Conservation (phyloP, 192 early-diverging fungal genomes). For the Chytriomyces sp. region DNA sequence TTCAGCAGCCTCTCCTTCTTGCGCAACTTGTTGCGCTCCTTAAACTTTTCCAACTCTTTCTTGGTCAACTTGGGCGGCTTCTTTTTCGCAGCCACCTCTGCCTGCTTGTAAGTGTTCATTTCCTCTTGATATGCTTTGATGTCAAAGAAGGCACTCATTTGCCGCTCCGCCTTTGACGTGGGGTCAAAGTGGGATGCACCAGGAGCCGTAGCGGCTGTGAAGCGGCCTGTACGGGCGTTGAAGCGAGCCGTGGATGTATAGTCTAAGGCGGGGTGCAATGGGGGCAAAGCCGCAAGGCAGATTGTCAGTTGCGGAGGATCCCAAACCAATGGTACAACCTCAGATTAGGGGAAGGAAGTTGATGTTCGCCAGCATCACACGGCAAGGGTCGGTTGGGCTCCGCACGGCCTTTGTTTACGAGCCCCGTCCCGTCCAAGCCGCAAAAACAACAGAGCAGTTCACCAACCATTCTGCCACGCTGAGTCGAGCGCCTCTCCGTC, state of each 20-base stretch:
- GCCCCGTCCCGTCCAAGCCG: background rate
- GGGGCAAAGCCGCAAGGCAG: background rate
- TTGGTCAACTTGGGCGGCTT: slow-evolving; percentile 20
- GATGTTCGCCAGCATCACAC: background rate
- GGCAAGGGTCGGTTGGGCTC: background rate
- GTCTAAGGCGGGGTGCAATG: background rate
- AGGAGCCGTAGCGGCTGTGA: background rate
- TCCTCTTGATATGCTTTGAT: slow-evolving; percentile 26
- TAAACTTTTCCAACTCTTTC: slow-evolving; percentile 33
- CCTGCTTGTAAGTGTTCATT: background rate
- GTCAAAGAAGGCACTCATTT: slow-evolving; percentile 32
- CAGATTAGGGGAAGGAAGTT: background rate
- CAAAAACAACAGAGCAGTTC: background rate
- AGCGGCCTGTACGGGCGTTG: slow-evolving; percentile 30
- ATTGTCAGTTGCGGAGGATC: background rate
- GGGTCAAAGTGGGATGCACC: slow-evolving; percentile 24
- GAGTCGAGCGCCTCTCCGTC: background rate
- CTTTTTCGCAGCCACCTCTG: background rate
- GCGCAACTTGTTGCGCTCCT: slow-evolving; percentile 26
- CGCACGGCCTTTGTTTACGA: background rate
- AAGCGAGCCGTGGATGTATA: slow-evolving; percentile 17
- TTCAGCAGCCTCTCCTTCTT: slow-evolving; percentile 30
- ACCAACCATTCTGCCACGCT: slow-evolving; percentile 7
- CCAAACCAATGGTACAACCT: background rate
- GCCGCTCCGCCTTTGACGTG: slow-evolving; percentile 29